Evolutionary conservation across 2,329 filamentous ascomycete species (phyloP), one percentile per base, ranked within the genome.

Genomic region (Fusarium sp.): DNA sequence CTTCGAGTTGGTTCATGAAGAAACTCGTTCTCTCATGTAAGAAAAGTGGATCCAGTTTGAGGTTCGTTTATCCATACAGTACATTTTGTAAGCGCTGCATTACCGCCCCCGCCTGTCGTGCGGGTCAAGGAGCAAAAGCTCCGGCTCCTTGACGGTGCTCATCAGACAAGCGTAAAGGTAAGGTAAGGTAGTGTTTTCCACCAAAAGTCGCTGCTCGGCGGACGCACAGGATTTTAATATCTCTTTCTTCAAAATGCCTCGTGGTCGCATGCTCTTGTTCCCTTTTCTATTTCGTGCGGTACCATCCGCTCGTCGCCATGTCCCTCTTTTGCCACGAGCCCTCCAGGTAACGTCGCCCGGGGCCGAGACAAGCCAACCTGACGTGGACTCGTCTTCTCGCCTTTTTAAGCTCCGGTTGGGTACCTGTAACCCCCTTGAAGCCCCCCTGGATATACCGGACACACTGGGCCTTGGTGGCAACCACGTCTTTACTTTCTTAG

Each of bases 81-180:
- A 66, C 52, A 62, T 72, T 73, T 76, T 74, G 76, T 74, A 79
- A 78, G 78, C 77, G 78, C 77, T 65, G 75, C 77, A 73, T 74
- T 75, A 67, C 71, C 64, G 68, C 75, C 68, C 75, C 73, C 71
- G 71, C 79, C 79, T 78, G 75, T 76, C 73, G 36, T 73, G 71
- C 76, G 68, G 64, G 68, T 69, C 72, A 73, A 73, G 79, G 80
- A 81, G 80, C 80, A 73, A 77, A 77, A 75, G 80, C 80, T 81
- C 80, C 80, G 79, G 76, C 20, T 68, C 45, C 68, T 74, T 55
- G 65, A 70, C 77, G 74, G 65, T 68, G 31, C 62, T 62, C 71
- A 77, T 75, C 73, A 75, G 72, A 75, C 75, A 76, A 67, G 45
- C 58, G 65, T 58, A 57, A 67, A 49, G 49, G 31, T 36, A 57